phyloP scores from a whole-genome alignment of 2,329 filamentous ascomycete species.

The Cladorrhinum sp. region DNA sequence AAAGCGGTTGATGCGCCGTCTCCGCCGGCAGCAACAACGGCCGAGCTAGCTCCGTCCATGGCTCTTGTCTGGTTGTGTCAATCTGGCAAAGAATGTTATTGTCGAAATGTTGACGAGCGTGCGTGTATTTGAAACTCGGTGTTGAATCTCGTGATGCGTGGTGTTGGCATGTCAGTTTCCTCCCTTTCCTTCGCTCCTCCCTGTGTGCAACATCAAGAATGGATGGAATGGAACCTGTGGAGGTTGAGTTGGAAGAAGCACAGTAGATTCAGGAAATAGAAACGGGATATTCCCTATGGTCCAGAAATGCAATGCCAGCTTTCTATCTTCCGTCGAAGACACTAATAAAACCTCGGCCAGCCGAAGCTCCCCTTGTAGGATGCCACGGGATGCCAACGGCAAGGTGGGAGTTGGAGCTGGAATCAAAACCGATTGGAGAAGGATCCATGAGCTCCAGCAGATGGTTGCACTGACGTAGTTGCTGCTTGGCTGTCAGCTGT shows the following conservation, averaged over 20 bases:
- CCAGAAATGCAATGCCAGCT: neutral
- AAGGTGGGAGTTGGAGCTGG: neutral
- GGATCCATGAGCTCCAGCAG: neutral
- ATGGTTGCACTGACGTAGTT: neutral
- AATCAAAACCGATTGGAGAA: neutral
- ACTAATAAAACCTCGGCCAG: neutral
- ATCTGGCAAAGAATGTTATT: neutral
- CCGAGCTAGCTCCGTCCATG: slow-evolving; percentile 23
- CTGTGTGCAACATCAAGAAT: neutral
- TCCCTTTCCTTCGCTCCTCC: neutral
- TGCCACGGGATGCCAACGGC: neutral
- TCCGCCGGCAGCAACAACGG: slow-evolving; percentile 28
- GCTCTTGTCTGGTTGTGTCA: neutral
- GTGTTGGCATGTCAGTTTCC: neutral
- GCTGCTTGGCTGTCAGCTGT: neutral
- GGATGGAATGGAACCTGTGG: neutral
- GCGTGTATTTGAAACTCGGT: neutral
- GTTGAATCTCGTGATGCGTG: neutral
- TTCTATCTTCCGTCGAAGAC: too few relatives aligned
- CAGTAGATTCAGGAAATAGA: neutral
- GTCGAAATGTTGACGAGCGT: neutral
- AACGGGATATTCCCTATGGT: neutral
- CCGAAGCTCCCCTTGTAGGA: neutral
- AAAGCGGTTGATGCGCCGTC: slow-evolving; percentile 28
- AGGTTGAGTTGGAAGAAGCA: neutral